Base-by-base conservation (phyloP, 2,329 filamentous ascomycete species). In the Ceratocystis diversiconidia region DNA sequence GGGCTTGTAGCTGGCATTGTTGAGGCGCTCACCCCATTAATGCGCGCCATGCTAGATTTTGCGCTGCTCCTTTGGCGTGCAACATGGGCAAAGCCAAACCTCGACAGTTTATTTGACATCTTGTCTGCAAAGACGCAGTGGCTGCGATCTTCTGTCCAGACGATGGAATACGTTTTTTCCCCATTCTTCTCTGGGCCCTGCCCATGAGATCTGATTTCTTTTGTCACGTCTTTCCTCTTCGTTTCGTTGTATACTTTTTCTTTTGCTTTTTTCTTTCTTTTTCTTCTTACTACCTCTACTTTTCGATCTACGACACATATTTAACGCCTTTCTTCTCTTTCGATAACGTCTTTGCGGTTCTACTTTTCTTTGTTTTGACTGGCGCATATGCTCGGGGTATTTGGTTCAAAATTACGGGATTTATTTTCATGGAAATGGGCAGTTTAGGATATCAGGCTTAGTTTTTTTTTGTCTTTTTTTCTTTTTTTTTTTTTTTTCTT, bases 151-250 rank as follows among this genome's bases (percentile, higher is more conserved):
- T 22, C 7, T 52, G 48, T 25, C 5, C 6, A 52, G 48, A 22
- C 19, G 48, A 52, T 25, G 32, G 12, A 12, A 59, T 36, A 36
- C 32, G n/a, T 32, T 61, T 19, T 61, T 19, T 43, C 8, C 17
- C 22, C 41, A 3, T 2, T 12, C 10, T 12, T 41, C 3, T 41
- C 10, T 41, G 36, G 32, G 15, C 28, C 36, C 44, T 17, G 43
- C 7, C 22, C 19, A 28, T 62, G 60, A 19, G 36, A 44, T 5
- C 15, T 62, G 41, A 22, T 28, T 22, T 25, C 46, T 46, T 22
- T 25, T 19, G 32, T n/a, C 12, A 30, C 19, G 62, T 67, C 62
- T n/a, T 62, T 32, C 61, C 12, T 61, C 62, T 67, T 64, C 48
- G 48, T 52, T 61, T 63, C 36, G 46, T 19, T 60, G 52, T 64